phyloP scores from a whole-genome alignment of 2,329 filamentous ascomycete genomes.

The Plenodomus biglobosus region DNA sequence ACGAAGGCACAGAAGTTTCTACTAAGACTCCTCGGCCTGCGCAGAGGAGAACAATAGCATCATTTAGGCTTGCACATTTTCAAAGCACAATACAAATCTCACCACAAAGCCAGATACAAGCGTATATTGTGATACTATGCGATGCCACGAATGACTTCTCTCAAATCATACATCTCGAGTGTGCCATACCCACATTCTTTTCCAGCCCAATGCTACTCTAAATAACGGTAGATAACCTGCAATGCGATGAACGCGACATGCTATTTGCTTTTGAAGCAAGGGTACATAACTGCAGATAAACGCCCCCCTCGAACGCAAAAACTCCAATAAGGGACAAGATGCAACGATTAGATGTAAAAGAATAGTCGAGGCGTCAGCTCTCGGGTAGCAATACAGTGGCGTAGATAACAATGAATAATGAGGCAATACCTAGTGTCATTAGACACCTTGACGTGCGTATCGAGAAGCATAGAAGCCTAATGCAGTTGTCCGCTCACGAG shows the following conservation, averaged over 20 bases:
- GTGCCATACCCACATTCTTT: not conserved
- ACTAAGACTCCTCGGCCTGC: too few relatives aligned
- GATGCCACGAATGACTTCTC: not conserved
- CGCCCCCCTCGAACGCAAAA: slow-evolving; percentile 3
- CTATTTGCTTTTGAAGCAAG: not conserved
- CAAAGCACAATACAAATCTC: not conserved
- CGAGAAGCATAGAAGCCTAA: slow-evolving; percentile 2
- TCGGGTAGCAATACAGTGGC: not conserved
- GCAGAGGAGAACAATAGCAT: too few relatives aligned
- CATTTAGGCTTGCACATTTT: too few relatives aligned
- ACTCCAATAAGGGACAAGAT: not conserved
- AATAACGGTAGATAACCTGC: not conserved
- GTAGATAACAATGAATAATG: slow-evolving; percentile 7
- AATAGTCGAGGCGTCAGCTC: slow-evolving; percentile 6
- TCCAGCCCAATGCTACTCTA: not conserved
- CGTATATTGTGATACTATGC: not conserved
- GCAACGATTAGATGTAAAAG: slow-evolving; percentile 7
- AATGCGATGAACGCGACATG: not conserved
- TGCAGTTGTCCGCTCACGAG: slow-evolving; percentile 27
- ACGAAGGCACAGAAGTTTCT: too few relatives aligned
- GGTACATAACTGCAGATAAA: slow-evolving; percentile 4
- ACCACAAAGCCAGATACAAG: not conserved
- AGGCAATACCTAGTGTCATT: slow-evolving; percentile 20
- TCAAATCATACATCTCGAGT: not conserved
- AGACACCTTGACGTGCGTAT: slow-evolving; percentile 9